Evolutionary conservation across 306 rosid species (phyloP).

Genomic region (Rubus parviflorus): DNA sequence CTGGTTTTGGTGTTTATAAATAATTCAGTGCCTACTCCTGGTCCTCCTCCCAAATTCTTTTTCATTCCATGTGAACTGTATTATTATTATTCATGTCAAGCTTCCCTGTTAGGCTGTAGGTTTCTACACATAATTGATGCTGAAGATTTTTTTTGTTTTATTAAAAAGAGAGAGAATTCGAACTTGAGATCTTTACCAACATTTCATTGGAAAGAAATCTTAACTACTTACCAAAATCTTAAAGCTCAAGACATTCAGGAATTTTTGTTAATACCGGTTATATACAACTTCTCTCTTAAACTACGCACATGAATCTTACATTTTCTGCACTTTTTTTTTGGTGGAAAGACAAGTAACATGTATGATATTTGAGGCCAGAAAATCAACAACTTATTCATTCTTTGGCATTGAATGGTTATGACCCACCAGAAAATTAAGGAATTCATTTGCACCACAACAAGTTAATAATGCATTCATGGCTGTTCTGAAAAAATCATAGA

Average conservation of each 20-base stretch:
- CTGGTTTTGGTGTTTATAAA: not conserved
- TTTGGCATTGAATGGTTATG: not conserved
- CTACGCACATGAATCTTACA: not conserved
- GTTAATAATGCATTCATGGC: not conserved
- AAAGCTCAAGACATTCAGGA: not conserved
- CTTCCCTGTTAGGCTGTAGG: not conserved
- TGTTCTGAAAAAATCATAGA: not conserved
- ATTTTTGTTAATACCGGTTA: not conserved
- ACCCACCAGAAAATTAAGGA: not conserved
- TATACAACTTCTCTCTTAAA: not conserved
- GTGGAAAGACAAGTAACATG: not conserved
- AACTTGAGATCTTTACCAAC: not conserved
- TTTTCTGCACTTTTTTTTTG: not conserved
- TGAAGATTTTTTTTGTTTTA: not conserved
- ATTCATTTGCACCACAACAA: not conserved
- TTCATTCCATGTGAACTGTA: not conserved
- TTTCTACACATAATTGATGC: not conserved
- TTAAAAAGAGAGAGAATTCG: too few species aligned
- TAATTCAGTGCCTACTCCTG: not conserved
- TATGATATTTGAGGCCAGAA: not conserved
- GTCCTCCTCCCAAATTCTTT: not conserved
- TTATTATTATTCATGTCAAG: not conserved
- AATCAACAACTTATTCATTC: not conserved
- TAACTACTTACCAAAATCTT: not conserved
- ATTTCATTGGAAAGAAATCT: not conserved